Evolutionary conservation across 2,329 filamentous ascomycete genomes (phyloP).

Genomic region (Colletotrichum coccodes): DNA sequence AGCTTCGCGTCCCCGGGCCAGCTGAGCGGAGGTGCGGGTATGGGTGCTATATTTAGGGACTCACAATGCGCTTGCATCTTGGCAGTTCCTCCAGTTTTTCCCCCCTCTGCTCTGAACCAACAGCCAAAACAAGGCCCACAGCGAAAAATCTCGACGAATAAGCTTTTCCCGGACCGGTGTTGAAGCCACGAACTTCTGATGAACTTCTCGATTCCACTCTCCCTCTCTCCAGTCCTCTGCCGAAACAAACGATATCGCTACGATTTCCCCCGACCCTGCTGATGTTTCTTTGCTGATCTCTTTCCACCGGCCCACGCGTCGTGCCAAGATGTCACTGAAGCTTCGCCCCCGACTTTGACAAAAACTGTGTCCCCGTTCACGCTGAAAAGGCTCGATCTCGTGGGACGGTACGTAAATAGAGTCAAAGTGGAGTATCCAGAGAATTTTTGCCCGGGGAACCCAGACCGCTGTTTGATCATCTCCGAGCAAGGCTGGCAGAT

Average conservation of each 20-base stretch:
- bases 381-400: neutral
- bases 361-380: too few species aligned
- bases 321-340: conserved; percentile 3
- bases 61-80: conserved; percentile 3
- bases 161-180: neutral
- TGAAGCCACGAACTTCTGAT: neutral
- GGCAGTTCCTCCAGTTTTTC: neutral
- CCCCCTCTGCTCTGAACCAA: neutral
- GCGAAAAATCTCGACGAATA: neutral
- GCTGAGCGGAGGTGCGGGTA: conserved; percentile 6
- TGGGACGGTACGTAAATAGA: neutral
- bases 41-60: conserved; percentile 29
- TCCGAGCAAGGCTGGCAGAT: too few species aligned
- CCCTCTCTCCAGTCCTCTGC: too few species aligned
- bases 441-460: neutral
- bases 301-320: neutral
- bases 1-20: neutral
- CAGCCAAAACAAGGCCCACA: neutral
- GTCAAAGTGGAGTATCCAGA: neutral
- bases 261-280: neutral
- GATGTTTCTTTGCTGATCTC: conserved; percentile 9
- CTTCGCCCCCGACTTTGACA: neutral
- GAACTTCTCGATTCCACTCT: neutral
- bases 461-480: neutral
- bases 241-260: neutral